Evolutionary conservation across 2,329 filamentous ascomycete species (phyloP).

Genomic region (Diaporthe ampelina): DNA sequence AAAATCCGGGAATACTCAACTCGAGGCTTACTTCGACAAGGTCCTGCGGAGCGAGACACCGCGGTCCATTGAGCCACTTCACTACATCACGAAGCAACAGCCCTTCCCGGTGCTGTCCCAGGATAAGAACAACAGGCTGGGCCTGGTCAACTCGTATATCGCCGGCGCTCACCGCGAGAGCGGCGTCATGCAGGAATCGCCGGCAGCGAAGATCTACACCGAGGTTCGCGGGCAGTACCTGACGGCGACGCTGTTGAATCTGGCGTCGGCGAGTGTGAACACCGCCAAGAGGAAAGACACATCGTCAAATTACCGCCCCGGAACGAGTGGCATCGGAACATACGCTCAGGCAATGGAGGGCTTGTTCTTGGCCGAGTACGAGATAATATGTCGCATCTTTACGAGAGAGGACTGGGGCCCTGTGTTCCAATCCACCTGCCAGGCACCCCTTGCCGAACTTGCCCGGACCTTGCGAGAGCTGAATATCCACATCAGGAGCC

Average conservation of each 20-base stretch:
- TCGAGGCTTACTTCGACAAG: slow-evolving; percentile 87
- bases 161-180: slow-evolving; percentile 69
- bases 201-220: slow-evolving; percentile 85
- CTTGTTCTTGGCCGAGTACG: slow-evolving; percentile 89
- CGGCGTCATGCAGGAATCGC: slow-evolving; percentile 69
- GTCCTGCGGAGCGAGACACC: slow-evolving; percentile 82
- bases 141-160: slow-evolving; percentile 85
- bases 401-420: slow-evolving; percentile 85
- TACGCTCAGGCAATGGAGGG: slow-evolving; percentile 91
- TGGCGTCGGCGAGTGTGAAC: slow-evolving; percentile 88
- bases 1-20: slow-evolving; percentile 82
- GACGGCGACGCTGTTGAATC: slow-evolving; percentile 83
- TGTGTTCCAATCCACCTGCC: slow-evolving; percentile 84
- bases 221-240: slow-evolving; percentile 90
- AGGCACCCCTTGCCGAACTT: slow-evolving; percentile 83
- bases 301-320: slow-evolving; percentile 87
- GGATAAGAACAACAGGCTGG: slow-evolving; percentile 81
- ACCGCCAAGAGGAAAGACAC: slow-evolving; percentile 84
- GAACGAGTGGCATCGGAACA: slow-evolving; percentile 90
- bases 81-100: slow-evolving; percentile 91
- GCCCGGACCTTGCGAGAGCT: slow-evolving; percentile 88
- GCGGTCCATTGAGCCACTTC: slow-evolving; percentile 86
- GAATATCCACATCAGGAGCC: slow-evolving; percentile 88
- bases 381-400: slow-evolving; percentile 91
- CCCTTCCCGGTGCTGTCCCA: slow-evolving; percentile 86